phyloP scores from a whole-genome alignment of 2,329 filamentous ascomycete genomes.

The Tolypocladium amazonense region DNA sequence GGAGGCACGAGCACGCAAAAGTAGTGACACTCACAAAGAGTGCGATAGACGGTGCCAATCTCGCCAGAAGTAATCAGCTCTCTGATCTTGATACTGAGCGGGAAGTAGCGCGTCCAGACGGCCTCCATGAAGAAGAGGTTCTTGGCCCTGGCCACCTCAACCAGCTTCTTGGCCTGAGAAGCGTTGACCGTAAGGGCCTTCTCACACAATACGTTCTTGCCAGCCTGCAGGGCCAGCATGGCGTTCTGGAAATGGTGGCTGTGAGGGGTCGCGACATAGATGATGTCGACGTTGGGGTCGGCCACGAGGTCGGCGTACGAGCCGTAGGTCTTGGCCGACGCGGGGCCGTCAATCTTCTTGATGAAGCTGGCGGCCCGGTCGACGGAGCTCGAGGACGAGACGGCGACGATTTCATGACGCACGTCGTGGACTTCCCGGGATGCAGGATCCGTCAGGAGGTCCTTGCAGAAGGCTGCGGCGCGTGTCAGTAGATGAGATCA shows the following conservation, averaged over 20 bases:
- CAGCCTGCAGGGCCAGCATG: constrained; percentile 71
- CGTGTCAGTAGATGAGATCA: not conserved
- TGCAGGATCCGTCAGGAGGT: constrained; percentile 65
- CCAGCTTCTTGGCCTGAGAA: constrained; percentile 61
- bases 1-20: not conserved
- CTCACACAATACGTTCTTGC: constrained; percentile 84
- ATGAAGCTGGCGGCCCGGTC: constrained; percentile 64
- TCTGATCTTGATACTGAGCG: constrained; percentile 64
- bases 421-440: constrained; percentile 61
- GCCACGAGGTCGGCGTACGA: constrained; percentile 73
- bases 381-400: constrained; percentile 66
- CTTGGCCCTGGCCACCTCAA: constrained; percentile 62
- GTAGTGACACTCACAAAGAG: constrained; percentile 30
- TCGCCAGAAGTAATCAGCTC: constrained; percentile 47
- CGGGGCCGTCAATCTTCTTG: constrained; percentile 56
- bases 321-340: constrained; percentile 61
- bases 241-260: constrained; percentile 89
- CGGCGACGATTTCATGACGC: constrained; percentile 66
- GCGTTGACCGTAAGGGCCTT: constrained; percentile 84
- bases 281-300: constrained; percentile 69
- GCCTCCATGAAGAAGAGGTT: constrained; percentile 73
- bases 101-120: constrained; percentile 86
- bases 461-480: constrained; percentile 55
- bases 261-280: constrained; percentile 86
- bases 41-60: constrained; percentile 52